Conservation (phyloP, 352 stramenopile species). For the Globisporangium apiculatum region DNA sequence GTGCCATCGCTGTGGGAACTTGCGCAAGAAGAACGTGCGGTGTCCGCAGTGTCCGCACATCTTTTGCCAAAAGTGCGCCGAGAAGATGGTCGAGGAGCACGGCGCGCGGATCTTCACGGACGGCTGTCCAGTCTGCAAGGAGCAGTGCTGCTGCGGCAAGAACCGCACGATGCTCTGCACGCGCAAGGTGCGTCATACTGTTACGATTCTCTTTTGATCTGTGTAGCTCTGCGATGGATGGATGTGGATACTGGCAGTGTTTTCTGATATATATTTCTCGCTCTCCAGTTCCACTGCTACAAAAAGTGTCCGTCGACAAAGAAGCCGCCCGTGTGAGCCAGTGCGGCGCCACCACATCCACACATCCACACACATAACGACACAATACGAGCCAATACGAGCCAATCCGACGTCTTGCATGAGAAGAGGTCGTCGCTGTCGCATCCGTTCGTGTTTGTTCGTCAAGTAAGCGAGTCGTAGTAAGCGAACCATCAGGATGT, state of each 20-base stretch:
- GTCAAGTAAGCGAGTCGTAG: no score
- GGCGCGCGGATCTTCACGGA: conserved; percentile 64
- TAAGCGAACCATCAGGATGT: not conserved
- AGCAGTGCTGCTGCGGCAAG: conserved; percentile 84
- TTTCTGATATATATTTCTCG: not conserved
- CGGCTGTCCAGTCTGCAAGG: conserved; percentile 83
- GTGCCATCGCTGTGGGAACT: conserved; percentile 83
- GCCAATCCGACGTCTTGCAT: no score
- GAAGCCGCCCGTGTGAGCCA: conserved; percentile 21
- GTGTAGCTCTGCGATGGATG: no score
- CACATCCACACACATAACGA: no score
- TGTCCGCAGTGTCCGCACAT: conserved; percentile 84
- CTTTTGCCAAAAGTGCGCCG: conserved; percentile 83
- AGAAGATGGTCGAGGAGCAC: conserved; percentile 88
- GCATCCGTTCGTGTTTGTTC: no score
- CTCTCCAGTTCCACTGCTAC: conserved; percentile 78
- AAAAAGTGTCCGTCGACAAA: conserved; percentile 88
- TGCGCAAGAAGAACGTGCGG: conserved; percentile 84
- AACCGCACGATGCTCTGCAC: conserved; percentile 64
- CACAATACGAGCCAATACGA: no score
- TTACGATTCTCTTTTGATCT: no score
- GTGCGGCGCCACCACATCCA: not conserved
- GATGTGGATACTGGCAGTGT: no score
- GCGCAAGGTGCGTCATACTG: conserved; percentile 37
- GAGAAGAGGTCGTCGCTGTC: no score